Evolutionary conservation across 345 rosid genomes (phyloP).

Genomic region (Rhizophora mangle): DNA sequence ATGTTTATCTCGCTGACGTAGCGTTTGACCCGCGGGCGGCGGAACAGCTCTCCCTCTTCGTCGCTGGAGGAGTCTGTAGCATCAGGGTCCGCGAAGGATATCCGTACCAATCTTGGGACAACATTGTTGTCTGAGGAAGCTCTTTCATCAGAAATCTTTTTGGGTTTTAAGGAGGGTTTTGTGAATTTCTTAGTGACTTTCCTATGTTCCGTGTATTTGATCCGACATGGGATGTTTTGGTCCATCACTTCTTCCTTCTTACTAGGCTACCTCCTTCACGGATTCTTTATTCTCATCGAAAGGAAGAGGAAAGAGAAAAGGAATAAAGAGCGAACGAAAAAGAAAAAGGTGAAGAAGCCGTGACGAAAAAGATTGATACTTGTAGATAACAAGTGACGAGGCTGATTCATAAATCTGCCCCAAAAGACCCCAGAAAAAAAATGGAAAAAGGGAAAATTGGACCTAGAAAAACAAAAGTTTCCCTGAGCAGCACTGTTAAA

Average conservation of each 20-base stretch:
- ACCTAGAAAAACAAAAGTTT: no score
- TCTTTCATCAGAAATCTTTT: slow-evolving; percentile 15
- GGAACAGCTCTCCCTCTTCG: slow-evolving; percentile 47
- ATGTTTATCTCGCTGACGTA: slow-evolving; percentile 71
- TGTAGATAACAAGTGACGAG: slow-evolving; percentile 1
- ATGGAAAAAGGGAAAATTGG: no score
- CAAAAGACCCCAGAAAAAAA: slow-evolving; percentile 5
- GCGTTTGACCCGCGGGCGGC: slow-evolving; percentile 58
- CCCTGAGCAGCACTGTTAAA: not conserved
- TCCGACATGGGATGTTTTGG: slow-evolving; percentile 46
- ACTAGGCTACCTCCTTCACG: not conserved
- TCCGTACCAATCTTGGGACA: slow-evolving; percentile 41
- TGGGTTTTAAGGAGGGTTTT: slow-evolving; percentile 25
- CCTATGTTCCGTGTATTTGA: slow-evolving; percentile 66
- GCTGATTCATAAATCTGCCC: slow-evolving; percentile 24
- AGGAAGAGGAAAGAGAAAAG: not conserved
- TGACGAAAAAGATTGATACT: slow-evolving; percentile 24
- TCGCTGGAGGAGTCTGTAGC: slow-evolving; percentile 97
- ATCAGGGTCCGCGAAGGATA: slow-evolving; percentile 60
- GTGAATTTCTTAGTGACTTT: slow-evolving; percentile 44
- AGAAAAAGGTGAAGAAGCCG: not conserved
- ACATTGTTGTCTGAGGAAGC: not conserved
- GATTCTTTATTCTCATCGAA: slow-evolving; percentile 25
- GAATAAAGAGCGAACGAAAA: not conserved
- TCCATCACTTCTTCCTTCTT: slow-evolving; percentile 24